Percentiles rank a stretch among this genome's conserved stretches.
phyloP scores from a whole-genome alignment of 2,329 filamentous ascomycete species.

The Thyridium curvatum region DNA sequence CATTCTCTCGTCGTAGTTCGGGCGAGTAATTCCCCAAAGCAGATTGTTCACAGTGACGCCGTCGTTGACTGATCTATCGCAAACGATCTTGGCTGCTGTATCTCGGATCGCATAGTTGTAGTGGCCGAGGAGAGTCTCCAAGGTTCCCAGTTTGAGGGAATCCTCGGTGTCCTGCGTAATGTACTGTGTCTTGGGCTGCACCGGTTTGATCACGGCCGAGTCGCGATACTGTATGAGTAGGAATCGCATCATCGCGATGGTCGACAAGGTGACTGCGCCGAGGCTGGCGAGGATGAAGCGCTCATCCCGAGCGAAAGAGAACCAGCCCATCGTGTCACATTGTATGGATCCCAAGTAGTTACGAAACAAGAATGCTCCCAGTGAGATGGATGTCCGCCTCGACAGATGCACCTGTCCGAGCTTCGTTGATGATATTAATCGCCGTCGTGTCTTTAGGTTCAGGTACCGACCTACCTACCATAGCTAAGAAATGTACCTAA shows the following conservation, averaged over 20 bases:
- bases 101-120: conserved; percentile 69
- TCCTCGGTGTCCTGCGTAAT: conserved; percentile 73
- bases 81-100: conserved; percentile 55
- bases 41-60: conserved; percentile 39
- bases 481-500: no score
- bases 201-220: conserved; percentile 59
- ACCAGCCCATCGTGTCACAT: conserved; percentile 30
- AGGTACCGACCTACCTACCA: no score
- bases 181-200: conserved; percentile 62
- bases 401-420: no score
- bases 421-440: no score
- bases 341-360: no score
- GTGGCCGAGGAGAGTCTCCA: conserved; percentile 61
- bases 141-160: conserved; percentile 57
- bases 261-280: conserved; percentile 50
- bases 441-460: no score
- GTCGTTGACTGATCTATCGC: conserved; percentile 54
- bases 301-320: conserved; percentile 39
- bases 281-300: conserved; percentile 46
- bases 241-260: conserved; percentile 50
- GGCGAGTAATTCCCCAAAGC: conserved; percentile 51
- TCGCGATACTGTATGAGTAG: conserved; percentile 55
- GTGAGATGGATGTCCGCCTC: no score
- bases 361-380: no score
- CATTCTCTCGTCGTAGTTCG: conserved; percentile 54